Conservation (phyloP, 345 rosid genomes). For the Brassica juncea region DNA sequence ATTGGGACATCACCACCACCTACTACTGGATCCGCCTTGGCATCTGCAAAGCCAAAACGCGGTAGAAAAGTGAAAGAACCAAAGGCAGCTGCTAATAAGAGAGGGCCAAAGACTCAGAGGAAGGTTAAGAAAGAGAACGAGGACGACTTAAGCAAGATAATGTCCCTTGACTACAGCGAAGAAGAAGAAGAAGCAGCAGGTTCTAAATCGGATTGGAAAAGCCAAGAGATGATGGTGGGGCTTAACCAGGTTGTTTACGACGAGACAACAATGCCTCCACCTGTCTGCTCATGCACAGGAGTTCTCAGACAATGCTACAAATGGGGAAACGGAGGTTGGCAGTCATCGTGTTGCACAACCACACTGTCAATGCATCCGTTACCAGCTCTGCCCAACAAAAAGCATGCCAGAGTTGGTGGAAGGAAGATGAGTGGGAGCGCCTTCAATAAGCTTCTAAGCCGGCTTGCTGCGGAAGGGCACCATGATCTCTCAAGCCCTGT, state of each 20-base stretch:
- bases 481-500: constrained; percentile 70
- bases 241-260: constrained; percentile 87
- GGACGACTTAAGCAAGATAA: constrained; percentile 55
- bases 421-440: constrained; percentile 99
- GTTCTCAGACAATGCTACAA: constrained; percentile 87
- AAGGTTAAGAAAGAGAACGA: constrained; percentile 82
- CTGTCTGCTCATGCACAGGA: constrained; percentile 94
- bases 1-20: not conserved
- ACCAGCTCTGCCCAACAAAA: constrained; percentile 84
- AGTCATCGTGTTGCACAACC: constrained; percentile 97
- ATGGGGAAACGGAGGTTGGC: constrained; percentile 99
- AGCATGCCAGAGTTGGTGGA: constrained; percentile 94
- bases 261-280: constrained; percentile 88
- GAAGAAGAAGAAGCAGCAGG: constrained; percentile 46
- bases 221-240: constrained; percentile 66
- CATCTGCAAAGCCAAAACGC: constrained; percentile 60
- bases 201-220: constrained; percentile 84
- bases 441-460: constrained; percentile 86
- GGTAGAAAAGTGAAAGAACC: constrained; percentile 72
- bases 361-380: constrained; percentile 81
- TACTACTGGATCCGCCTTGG: constrained; percentile 49
- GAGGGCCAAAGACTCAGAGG: constrained; percentile 48
- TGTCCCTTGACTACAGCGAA: constrained; percentile 59
- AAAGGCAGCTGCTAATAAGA: constrained; percentile 60
- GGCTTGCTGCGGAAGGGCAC: constrained; percentile 80